These are phyloP conservation scores for Pythium sp. DNA, from an alignment of 352 stramenopile genomes.

Conservation along the genomic window DNA sequence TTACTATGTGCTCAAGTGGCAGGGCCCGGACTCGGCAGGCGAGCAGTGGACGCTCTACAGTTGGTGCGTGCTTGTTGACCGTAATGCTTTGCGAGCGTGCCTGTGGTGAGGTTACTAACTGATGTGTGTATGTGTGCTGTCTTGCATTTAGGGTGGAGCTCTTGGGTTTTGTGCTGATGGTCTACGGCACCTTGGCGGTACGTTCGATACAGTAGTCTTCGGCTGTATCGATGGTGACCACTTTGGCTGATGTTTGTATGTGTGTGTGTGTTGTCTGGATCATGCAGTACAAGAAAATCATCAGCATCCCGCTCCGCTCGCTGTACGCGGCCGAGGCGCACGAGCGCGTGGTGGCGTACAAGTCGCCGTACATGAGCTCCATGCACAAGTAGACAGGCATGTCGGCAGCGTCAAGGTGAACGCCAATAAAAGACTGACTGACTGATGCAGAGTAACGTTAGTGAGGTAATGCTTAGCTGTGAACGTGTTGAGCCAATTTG, in stretches of 20 bases:
- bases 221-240: background rate
- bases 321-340: constrained; percentile 56
- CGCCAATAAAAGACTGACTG: too few relatives aligned
- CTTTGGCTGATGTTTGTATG: constrained; percentile 7
- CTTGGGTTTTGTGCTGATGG: constrained; percentile 71
- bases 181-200: constrained; percentile 77
- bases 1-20: constrained; percentile 78
- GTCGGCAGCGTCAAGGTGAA: too few relatives aligned
- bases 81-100: background rate
- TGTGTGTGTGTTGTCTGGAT: background rate
- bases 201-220: constrained; percentile 11
- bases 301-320: constrained; percentile 39
- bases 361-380: constrained; percentile 74
- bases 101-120: constrained; percentile 6
- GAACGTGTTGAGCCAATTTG: too few relatives aligned
- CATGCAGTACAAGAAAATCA: constrained; percentile 79
- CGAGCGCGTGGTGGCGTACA: constrained; percentile 38
- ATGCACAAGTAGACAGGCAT: constrained; percentile 58
- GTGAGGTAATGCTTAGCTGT: too few relatives aligned
- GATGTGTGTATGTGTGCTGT: background rate
- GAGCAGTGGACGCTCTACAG: constrained; percentile 73
- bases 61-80: constrained; percentile 33
- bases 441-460: too few relatives aligned
- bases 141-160: constrained; percentile 56
- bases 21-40: constrained; percentile 47